Evolutionary conservation across 2,329 filamentous ascomycete species (phyloP).

Genomic region (Sclerotinia sclerotiorum): DNA sequence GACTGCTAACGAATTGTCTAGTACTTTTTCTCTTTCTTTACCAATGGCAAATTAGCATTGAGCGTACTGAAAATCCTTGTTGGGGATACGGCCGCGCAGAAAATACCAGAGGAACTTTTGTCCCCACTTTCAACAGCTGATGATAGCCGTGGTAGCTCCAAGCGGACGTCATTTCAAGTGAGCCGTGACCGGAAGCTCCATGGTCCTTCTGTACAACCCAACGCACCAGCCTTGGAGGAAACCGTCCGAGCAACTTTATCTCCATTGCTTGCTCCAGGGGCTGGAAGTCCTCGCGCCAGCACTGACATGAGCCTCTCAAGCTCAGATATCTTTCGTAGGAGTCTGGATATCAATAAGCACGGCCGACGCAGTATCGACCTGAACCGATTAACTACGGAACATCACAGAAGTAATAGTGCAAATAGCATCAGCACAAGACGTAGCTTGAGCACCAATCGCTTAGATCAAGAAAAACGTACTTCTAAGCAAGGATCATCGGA

Average conservation of each 20-base stretch:
- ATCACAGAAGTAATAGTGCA: slow-evolving; percentile 62
- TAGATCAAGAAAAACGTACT: slow-evolving; percentile 51
- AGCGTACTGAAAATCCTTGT: slow-evolving; percentile 60
- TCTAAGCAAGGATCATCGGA: slow-evolving; percentile 65
- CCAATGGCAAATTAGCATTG: slow-evolving; percentile 78
- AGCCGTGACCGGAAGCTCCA: slow-evolving; percentile 27
- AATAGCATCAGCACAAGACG: slow-evolving; percentile 44
- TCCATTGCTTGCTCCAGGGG: slow-evolving; percentile 45
- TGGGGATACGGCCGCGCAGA: slow-evolving; percentile 40
- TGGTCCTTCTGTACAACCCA: slow-evolving; percentile 31
- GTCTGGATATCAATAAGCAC: slow-evolving; percentile 47
- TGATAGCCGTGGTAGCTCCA: slow-evolving; percentile 31
- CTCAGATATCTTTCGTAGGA: slow-evolving; percentile 55
- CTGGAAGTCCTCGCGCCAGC: slow-evolving; percentile 54
- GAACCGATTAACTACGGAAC: slow-evolving; percentile 46
- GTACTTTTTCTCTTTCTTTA: slow-evolving; percentile 98
- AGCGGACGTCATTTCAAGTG: slow-evolving; percentile 32
- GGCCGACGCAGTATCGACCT: slow-evolving; percentile 53
- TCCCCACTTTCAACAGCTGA: slow-evolving; percentile 28
- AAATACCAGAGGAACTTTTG: slow-evolving; percentile 39
- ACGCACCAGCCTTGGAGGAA: slow-evolving; percentile 47
- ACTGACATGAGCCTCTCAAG: slow-evolving; percentile 53
- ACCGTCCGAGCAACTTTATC: slow-evolving; percentile 61
- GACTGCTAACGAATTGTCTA: slow-evolving; percentile 44
- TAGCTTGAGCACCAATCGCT: slow-evolving; percentile 51